Evolutionary conservation across 2,329 filamentous ascomycete species (phyloP), one percentile per base, ranked within the genome.

Genomic region (Chalara sp.): DNA sequence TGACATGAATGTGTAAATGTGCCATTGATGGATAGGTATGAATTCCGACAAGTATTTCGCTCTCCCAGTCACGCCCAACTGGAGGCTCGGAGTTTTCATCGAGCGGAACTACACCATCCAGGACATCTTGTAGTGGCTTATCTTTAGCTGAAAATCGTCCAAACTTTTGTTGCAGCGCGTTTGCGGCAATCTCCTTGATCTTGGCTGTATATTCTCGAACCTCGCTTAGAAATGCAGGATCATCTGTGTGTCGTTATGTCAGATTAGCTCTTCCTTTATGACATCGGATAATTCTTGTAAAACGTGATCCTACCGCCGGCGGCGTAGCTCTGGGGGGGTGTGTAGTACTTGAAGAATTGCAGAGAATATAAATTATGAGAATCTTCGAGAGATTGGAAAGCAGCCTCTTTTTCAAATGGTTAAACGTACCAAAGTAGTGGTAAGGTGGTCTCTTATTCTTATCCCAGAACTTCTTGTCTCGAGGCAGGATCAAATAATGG

Each of bases 11-110:
- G 68, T 99, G 93, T 49, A 97, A 66, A 66, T 97, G 89, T 56
- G 80, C 84, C 93, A 99, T 97, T 50, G 86, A 91, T 3, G 93
- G 93, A 58, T 85, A 81, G 3, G 89, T 86, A 70, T 99, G 93
- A 6, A 96, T 79, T 11, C 93, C 93, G 21, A 83, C 78, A 46
- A 80, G 78, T 46, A 97, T 76, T 30, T 93, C 89, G 10, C 72
- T 71, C 40, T 73, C 69, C 88, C 90, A 97, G 69, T 96, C 83
- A 29, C 92, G 77, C 0, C 90, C 91, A 0, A 64, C 56, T 0
- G 90, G 90, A 6, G 91, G 70, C 42, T 73, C 63, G 6, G 57
- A 55, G 4, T 50, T 67, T n/a, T 70, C 68, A 28, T 58, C 83
- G 46, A 76, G 70, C 46, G 79, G 71, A 1, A 67, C 66, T 8